Evolutionary conservation across 2,329 filamentous ascomycete species (phyloP).

Genomic region (Sordariomycetes sp.): DNA sequence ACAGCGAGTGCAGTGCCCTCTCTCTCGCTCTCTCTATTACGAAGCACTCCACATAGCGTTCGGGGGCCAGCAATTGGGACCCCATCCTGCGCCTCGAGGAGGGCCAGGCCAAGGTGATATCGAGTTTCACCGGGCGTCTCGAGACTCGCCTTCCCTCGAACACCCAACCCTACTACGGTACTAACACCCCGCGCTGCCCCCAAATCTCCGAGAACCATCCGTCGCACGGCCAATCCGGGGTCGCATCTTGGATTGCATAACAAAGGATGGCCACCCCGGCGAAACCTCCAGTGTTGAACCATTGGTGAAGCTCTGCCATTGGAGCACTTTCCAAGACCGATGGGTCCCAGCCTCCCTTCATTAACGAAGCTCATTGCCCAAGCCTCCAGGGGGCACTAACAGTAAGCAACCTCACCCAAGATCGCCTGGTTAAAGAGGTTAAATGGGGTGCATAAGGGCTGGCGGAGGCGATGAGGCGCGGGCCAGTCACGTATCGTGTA

Average conservation of each 20-base stretch:
- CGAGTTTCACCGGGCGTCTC: neutral
- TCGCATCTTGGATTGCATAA: neutral
- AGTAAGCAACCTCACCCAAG: neutral
- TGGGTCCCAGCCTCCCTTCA: neutral
- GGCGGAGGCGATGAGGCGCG: neutral
- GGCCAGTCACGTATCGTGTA: neutral
- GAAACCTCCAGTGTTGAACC: neutral
- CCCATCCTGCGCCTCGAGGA: neutral
- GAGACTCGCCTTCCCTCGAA: neutral
- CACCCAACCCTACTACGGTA: neutral
- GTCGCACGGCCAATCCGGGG: neutral
- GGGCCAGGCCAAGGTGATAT: neutral
- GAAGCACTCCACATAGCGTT: neutral
- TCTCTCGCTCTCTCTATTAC: too few species aligned
- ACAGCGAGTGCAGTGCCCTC: neutral
- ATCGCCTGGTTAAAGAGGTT: constrained; percentile 2
- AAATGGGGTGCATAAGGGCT: constrained; percentile 1
- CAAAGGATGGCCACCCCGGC: neutral
- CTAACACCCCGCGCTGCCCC: neutral
- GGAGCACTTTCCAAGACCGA: too few species aligned
- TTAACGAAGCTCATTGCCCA: neutral
- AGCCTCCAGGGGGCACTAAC: neutral
- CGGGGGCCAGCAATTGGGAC: neutral
- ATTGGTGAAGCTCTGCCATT: neutral
- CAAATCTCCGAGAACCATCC: neutral